Conservation (phyloP, 169 alveolate genomes). For the Eimeria praecox region DNA sequence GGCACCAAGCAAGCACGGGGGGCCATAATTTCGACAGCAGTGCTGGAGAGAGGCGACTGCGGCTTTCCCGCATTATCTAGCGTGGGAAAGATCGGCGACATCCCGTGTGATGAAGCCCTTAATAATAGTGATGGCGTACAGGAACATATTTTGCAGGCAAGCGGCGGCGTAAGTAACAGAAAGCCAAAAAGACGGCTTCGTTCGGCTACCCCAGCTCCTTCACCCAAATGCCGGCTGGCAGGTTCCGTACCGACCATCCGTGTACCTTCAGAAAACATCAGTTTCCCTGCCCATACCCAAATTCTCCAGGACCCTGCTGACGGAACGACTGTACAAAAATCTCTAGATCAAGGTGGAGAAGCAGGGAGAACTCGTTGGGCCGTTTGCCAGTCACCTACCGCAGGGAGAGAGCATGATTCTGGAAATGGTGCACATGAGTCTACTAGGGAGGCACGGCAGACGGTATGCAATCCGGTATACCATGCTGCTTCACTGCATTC, state of each 20-base stretch:
- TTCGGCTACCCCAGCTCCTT: background rate
- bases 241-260: background rate
- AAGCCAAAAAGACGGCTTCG: background rate
- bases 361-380: background rate
- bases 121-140: background rate
- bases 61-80: background rate
- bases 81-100: background rate
- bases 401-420: background rate
- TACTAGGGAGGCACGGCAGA: background rate
- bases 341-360: background rate
- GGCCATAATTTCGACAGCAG: background rate
- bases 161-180: background rate
- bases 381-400: background rate
- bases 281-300: background rate
- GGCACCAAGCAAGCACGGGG: background rate
- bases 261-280: background rate
- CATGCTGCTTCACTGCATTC: background rate
- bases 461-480: background rate
- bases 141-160: background rate
- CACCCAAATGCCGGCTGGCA: background rate
- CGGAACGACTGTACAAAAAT: background rate
- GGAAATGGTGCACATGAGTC: background rate
- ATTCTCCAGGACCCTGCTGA: background rate
- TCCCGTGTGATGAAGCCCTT: background rate
- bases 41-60: background rate